Base-by-base conservation (phyloP, 2,329 filamentous ascomycete species). In the Aspergillus pseudonomiae region DNA sequence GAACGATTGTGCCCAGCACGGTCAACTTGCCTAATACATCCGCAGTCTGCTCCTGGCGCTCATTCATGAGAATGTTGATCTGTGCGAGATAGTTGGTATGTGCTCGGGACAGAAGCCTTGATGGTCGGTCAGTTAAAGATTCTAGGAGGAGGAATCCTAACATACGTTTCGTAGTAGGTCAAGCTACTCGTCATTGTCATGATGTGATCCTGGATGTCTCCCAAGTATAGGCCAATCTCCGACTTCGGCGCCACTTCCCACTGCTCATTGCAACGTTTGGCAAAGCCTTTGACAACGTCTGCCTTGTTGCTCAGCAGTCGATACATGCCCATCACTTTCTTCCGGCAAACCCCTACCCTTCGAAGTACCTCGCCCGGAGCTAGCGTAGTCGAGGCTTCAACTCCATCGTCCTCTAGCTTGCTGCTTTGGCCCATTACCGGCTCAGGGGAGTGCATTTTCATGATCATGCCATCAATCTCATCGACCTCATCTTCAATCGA, bases 11-110 rank as follows among this genome's bases (percentile, higher is more conserved):
- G 68, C 95, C 95, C 1, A 99, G 84, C 1, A 99, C 95, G 0
- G 95, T 98, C 64, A 99, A 86, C 78, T 95, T 97, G 67, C 94
- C 94, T 14, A 99, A 86, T 1, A 97, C 93, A 75, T 99, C 94
- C 46, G 93, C 93, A 1, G 95, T 99, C 80, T 96, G 90, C 78
- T 99, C 94, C 76, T 96, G 92, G 54, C 95, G 90, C 82, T 98
- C 94, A 78, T 97, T 97, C 94, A 98, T 98, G 73, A 93, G 89
- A 72, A 98, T 97, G 79, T 97, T 98, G 81, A 99, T 97, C 77
- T 99, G 95, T 0, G 95, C 95, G n/a, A 99, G 90, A 76, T 99
- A 99, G 77, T 98, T 99, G 74, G 89, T 92, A 74, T 99, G 95
- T 14, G 94, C 94, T 62, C 95, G 88, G 55, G 92, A 92, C 32